Conservation (phyloP, 164 flowering plant species). For the Aristolochia fimbriata region DNA sequence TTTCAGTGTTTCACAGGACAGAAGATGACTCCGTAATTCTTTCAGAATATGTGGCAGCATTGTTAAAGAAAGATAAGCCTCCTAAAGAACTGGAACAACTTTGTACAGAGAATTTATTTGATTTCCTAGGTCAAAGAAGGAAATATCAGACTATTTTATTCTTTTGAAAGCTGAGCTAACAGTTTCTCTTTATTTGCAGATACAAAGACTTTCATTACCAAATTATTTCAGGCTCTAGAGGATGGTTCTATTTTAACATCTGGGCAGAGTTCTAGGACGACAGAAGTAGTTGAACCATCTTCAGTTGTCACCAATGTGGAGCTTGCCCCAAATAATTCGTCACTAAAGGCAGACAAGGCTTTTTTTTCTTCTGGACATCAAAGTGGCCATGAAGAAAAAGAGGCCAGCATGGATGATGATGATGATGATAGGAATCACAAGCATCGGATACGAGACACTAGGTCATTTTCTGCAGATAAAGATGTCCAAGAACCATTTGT, state of each 20-base stretch:
- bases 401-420: conserved; percentile 85
- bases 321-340: conserved; percentile 40
- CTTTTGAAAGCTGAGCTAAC: background rate
- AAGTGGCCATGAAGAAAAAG: conserved; percentile 83
- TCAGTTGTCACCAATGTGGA: conserved; percentile 11
- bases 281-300: conserved; percentile 16
- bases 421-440: conserved; percentile 94
- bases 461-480: conserved; percentile 58
- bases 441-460: conserved; percentile 71
- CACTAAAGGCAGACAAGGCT: conserved; percentile 35
- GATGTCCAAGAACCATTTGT: conserved; percentile 36
- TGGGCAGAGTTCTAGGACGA: conserved; percentile 9
- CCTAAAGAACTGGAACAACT: conserved; percentile 21
- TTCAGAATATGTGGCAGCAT: conserved; percentile 26
- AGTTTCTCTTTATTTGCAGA: conserved; percentile 14
- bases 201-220: conserved; percentile 20
- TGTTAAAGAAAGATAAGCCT: conserved; percentile 28
- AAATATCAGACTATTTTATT: background rate
- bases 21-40: conserved; percentile 32
- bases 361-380: conserved; percentile 40
- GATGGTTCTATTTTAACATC: conserved; percentile 14
- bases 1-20: conserved; percentile 23
- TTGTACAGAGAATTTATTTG: conserved; percentile 23
- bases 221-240: conserved; percentile 25
- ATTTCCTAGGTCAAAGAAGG: conserved; percentile 29